These are phyloP conservation scores for Populus pruinosa DNA, from an alignment of 345 rosid species.

Conservation along the genomic window DNA sequence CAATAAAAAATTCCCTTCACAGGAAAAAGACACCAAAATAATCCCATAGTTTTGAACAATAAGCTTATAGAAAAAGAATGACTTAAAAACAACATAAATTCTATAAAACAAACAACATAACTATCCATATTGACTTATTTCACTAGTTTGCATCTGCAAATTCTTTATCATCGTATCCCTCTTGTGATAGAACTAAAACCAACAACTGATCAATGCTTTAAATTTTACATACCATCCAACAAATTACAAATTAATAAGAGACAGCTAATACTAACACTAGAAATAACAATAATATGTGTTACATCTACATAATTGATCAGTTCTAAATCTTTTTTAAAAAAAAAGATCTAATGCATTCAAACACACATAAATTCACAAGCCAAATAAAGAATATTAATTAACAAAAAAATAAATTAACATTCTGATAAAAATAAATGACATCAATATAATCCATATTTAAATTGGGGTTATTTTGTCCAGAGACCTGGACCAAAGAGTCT, in stretches of 20 bases:
- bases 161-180: background rate
- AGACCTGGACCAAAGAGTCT: too few relatives aligned
- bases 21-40: background rate
- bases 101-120: background rate
- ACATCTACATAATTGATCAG: background rate
- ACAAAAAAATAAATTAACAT: background rate
- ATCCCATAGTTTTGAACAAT: background rate
- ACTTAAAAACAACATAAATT: too few relatives aligned
- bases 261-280: background rate
- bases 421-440: slow-evolving; percentile 83
- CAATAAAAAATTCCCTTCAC: background rate
- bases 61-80: background rate
- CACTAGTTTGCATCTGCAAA: background rate
- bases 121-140: background rate
- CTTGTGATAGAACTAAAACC: background rate
- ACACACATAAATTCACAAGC: background rate
- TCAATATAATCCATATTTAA: slow-evolving; percentile 94
- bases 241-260: background rate
- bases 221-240: background rate
- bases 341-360: background rate
- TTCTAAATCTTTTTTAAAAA: background rate
- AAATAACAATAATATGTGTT: background rate
- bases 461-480: too few relatives aligned
- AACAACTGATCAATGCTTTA: background rate
- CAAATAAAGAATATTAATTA: background rate